A percentile compares a stretch with the other conserved stretches of the same genome.
Conservation (phyloP, 2,329 filamentous ascomycete species). For the Sporothrix brasiliensis region DNA sequence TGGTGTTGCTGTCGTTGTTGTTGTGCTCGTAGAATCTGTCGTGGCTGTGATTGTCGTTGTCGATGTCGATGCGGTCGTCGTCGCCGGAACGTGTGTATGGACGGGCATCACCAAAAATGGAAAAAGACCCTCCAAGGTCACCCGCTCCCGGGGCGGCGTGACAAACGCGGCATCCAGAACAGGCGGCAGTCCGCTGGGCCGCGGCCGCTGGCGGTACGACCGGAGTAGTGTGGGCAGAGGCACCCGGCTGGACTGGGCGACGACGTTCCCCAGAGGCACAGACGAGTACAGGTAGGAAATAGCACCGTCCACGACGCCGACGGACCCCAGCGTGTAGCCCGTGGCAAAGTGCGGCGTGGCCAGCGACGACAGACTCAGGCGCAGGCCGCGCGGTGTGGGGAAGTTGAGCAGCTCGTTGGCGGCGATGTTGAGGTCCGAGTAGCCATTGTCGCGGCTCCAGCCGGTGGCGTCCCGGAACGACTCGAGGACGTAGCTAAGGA, state of each 20-base stretch:
- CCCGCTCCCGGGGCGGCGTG: slow-evolving; percentile 33
- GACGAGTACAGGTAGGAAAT: slow-evolving; percentile 96
- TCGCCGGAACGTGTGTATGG: slow-evolving; percentile 30
- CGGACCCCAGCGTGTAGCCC: slow-evolving; percentile 85
- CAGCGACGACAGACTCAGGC: slow-evolving; percentile 85
- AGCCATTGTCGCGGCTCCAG: slow-evolving; percentile 92
- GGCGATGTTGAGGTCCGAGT: slow-evolving; percentile 81
- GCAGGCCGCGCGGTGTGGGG: slow-evolving; percentile 78
- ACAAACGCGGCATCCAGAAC: slow-evolving; percentile 31
- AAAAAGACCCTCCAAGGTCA: slow-evolving; percentile 13
- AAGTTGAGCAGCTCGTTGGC: slow-evolving; percentile 87
- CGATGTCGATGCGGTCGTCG: not conserved
- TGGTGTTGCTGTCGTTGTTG: not conserved
- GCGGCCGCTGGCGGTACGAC: slow-evolving; percentile 73
- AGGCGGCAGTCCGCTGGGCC: slow-evolving; percentile 10
- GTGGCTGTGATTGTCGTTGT: not conserved
- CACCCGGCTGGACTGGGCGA: slow-evolving; percentile 70
- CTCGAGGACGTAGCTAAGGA: slow-evolving; percentile 95
- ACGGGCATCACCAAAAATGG: slow-evolving; percentile 30
- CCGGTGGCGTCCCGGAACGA: slow-evolving; percentile 84
- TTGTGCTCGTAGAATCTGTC: not conserved
- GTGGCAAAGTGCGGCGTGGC: slow-evolving; percentile 92
- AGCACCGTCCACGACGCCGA: slow-evolving; percentile 93
- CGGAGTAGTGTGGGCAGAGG: slow-evolving; percentile 76
- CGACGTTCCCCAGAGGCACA: slow-evolving; percentile 68